Evolutionary conservation across 2,329 filamentous ascomycete genomes (phyloP), one percentile per base, ranked within the genome.

Genomic region (Ophiostoma australiae): DNA sequence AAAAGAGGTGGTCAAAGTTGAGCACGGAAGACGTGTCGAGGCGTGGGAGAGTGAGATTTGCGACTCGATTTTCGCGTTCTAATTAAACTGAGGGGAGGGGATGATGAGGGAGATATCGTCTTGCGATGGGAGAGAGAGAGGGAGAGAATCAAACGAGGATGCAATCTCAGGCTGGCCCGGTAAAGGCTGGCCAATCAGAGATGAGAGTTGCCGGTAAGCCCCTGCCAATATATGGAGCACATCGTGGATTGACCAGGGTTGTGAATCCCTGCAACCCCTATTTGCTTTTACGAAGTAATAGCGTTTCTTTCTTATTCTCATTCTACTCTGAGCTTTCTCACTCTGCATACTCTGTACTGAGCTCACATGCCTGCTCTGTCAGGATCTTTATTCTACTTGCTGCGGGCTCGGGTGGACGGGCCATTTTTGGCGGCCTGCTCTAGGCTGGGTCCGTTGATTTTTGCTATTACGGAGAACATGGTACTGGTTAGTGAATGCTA

Each of bases 41-140:
- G 58, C 10, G 27, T 35, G 58, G 41, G 39, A 71, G 70, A 23
- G 70, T 68, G 23, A n/a, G 39, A 41, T 41, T 41, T 41, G 39
- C 39, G 39, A 41, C 10, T 41, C 11, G 66, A 68, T 68, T 69
- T 66, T 71, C 67, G 70, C 67, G 70, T 66, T 71, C 67, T 71
- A 69, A 71, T 69, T 69, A 71, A 71, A 71, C 67, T 41, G 70
- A 68, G 31, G 17, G 65, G 63, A 41, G 10, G 20, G n/a, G 44
- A 48, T 20, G 44, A 48, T 48, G 44, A 48, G 44, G 44, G 44
- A 48, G 17, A 48, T 48, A 48, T 41, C 39, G 39, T 39, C 41
- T 44, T 17, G 41, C 13, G 41, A 11, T 33, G 39, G 23, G 20
- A 55, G 15, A 31, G 61, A 17, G 4, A 17, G 35, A 61, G 33